Evolutionary conservation across 2,329 filamentous ascomycete species (phyloP).

Genomic region (Colletotrichum noveboracense): DNA sequence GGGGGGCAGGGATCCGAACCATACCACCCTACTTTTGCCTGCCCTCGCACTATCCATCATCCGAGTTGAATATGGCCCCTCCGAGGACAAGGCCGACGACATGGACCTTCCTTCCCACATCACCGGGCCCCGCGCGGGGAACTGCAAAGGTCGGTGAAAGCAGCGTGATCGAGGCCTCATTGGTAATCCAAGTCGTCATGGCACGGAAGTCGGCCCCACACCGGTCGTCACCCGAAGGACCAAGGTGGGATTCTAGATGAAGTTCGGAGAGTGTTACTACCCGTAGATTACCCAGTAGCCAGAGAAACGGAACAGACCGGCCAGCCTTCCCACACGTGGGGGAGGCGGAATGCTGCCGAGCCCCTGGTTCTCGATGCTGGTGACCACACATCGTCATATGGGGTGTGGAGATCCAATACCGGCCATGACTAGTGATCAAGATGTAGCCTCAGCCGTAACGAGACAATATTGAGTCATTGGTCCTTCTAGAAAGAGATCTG

Average conservation of each 20-base stretch:
- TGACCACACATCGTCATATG: neutral
- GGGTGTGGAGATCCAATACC: neutral
- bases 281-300: neutral
- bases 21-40: neutral
- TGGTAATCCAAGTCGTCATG: constrained; percentile 7
- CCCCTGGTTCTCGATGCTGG: neutral
- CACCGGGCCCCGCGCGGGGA: neutral
- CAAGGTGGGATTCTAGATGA: neutral
- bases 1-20: neutral
- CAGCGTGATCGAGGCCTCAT: neutral
- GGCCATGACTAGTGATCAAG: constrained; percentile 6
- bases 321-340: neutral
- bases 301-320: neutral
- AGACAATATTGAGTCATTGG: constrained; percentile 3
- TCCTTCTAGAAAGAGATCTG: neutral
- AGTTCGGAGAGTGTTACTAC: neutral
- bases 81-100: neutral
- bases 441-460: neutral
- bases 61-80: neutral
- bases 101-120: neutral
- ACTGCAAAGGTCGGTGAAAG: neutral
- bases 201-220: constrained; percentile 4
- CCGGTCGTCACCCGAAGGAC: neutral
- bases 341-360: constrained; percentile 2
- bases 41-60: neutral